Evolutionary conservation across 2,329 filamentous ascomycete species (phyloP).

Genomic region (Arthrobotrys iridis): DNA sequence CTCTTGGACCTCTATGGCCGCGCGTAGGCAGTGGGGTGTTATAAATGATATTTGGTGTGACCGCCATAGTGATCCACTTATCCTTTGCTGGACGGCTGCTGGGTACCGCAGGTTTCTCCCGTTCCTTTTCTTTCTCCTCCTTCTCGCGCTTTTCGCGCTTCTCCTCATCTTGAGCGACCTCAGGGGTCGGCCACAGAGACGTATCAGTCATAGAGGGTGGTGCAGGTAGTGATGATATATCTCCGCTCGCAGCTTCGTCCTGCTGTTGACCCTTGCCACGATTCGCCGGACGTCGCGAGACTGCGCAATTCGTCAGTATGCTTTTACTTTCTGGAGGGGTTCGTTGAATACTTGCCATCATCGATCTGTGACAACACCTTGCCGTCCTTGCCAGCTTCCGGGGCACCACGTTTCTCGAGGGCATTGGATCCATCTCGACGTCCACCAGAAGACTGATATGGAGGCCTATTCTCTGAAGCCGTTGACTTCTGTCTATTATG

Average conservation of each 20-base stretch:
- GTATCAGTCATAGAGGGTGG: constrained; percentile 79
- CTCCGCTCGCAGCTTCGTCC: constrained; percentile 58
- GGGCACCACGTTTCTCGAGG: constrained; percentile 32
- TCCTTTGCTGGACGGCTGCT: constrained; percentile 73
- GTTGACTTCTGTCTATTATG: constrained; percentile 46
- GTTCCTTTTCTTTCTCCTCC: constrained; percentile 70
- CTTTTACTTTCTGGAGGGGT: not conserved
- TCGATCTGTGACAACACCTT: constrained; percentile 37
- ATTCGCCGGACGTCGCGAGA: constrained; percentile 30
- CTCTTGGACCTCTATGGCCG: constrained; percentile 64
- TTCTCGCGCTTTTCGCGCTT: constrained; percentile 70
- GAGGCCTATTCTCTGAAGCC: constrained; percentile 29
- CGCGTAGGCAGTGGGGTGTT: constrained; percentile 78
- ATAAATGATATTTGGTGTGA: constrained; percentile 85
- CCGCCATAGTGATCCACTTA: constrained; percentile 85
- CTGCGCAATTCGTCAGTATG: not conserved
- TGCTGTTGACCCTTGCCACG: constrained; percentile 48
- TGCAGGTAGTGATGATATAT: constrained; percentile 59
- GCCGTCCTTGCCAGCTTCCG: constrained; percentile 31
- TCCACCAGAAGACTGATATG: constrained; percentile 26
- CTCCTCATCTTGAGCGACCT: constrained; percentile 78
- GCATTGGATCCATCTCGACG: constrained; percentile 36
- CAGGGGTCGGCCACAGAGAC: constrained; percentile 88
- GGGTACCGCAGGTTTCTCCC: constrained; percentile 69
- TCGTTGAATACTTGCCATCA: constrained; percentile 24